These are phyloP conservation scores for Colletotrichum sp. DNA, from an alignment of 2,329 filamentous ascomycete species.

Conservation along the genomic window DNA sequence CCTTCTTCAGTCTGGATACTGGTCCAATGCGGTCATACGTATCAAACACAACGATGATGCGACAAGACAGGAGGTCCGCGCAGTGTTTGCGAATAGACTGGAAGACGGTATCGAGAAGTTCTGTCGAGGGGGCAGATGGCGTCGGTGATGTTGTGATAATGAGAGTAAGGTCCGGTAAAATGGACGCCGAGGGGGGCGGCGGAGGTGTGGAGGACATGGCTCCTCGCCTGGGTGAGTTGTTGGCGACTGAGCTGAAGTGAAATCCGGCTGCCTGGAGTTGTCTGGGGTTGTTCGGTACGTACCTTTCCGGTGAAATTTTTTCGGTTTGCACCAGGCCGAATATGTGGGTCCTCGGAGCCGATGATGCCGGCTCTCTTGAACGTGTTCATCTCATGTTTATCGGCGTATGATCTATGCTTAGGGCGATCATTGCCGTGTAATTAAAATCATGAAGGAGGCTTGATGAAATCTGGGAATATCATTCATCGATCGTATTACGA, in stretches of 20 bases:
- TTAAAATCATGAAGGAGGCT: background rate
- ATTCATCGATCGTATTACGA: background rate
- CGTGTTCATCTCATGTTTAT: background rate
- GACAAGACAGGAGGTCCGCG: conserved; percentile 42
- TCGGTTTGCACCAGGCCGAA: background rate
- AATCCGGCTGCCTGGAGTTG: background rate
- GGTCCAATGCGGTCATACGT: conserved; percentile 52
- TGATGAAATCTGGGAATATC: background rate
- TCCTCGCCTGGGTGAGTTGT: background rate
- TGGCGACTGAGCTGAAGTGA: background rate
- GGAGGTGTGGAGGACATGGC: background rate
- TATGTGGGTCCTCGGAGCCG: background rate
- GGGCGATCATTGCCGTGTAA: background rate
- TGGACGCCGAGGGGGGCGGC: background rate
- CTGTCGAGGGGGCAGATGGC: conserved; percentile 57
- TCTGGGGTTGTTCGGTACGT: background rate
- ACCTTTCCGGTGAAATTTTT: background rate
- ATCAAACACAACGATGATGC: conserved; percentile 57
- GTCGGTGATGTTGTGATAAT: conserved; percentile 62
- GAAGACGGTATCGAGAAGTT: conserved; percentile 53
- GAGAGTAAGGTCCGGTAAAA: conserved; percentile 37
- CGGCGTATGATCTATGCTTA: background rate
- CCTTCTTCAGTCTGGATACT: conserved; percentile 55
- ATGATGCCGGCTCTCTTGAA: background rate
- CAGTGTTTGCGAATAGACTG: conserved; percentile 51